Base-by-base conservation (phyloP, 2,329 filamentous ascomycete species). In the Cytospora paraplurivora region DNA sequence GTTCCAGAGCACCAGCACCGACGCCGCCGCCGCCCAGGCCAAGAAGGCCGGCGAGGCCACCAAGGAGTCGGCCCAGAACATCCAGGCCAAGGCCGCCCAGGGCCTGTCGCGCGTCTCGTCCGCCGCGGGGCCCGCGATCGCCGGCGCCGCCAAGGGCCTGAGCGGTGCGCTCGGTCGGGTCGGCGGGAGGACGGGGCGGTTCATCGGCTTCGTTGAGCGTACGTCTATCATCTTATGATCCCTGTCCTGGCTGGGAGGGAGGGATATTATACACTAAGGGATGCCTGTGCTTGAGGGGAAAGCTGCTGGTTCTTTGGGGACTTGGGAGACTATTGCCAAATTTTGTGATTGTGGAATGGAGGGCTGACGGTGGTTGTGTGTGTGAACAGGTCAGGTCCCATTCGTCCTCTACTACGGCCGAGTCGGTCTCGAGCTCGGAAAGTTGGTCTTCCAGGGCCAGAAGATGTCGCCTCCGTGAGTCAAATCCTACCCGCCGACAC, bases 391-490 rank as follows among this genome's bases (percentile, higher is more conserved):
- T 78, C 85, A 95, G 81, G 86, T 93, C 71, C 95, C 95, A 71
- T 88, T 88, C 67, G 89, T 93, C 68, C 76, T 96, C 76, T 97
- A 97, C 87, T 99, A 98, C 84, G 88, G 89, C 73, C 91, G 88
- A 77, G 94, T 98, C 75, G 90, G 85, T 72, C 81, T 93, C 69
- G 95, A 99, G 84, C 84, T 98, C 66, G 85, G 85, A 76, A 96
- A 91, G 85, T 85, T 97, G 70, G 87, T 98, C 70, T 92, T 93
- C 82, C 86, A 87, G 72, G 88, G 88, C 77, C 93, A 94, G 80
- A 91, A 90, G 82, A 97, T 99, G 93, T 82, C 85, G 75, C 93
- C 92, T 80, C 95, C 95, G 95, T 99, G 90, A 88, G 93, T 82
- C 37, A 7, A 49, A 37, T n/a, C 44, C n/a, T 19, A 37, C 47